Percentiles rank a stretch among this genome's conserved stretches.
Conservation (phyloP, 2,329 filamentous ascomycete genomes). For the Colletotrichum liriopes region DNA sequence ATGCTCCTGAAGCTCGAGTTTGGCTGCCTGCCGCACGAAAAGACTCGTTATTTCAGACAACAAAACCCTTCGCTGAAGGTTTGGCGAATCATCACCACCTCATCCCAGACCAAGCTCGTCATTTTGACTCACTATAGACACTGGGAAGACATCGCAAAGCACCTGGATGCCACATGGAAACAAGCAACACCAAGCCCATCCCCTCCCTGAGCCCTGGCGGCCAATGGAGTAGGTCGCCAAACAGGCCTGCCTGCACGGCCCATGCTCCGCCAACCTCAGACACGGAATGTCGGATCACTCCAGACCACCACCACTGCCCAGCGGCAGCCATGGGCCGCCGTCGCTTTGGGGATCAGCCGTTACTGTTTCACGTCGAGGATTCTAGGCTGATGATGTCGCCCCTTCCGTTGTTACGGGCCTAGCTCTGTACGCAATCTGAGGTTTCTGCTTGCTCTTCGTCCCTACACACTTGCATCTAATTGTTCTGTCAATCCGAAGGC, state of each 20-base stretch:
- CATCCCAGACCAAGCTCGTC: neutral
- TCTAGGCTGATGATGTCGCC: slow-evolving; percentile 10
- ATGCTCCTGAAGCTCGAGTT: neutral
- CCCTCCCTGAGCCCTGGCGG: neutral
- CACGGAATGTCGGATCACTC: slow-evolving; percentile 36
- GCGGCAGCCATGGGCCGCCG: neutral
- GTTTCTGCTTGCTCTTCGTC: neutral
- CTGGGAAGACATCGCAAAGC: neutral
- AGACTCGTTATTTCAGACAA: neutral
- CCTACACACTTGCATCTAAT: neutral
- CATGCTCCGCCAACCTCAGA: slow-evolving; percentile 35
- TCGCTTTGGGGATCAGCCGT: neutral
- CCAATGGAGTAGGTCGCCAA: neutral
- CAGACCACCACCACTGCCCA: slow-evolving; percentile 30
- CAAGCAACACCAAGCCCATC: neutral
- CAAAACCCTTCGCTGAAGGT: neutral
- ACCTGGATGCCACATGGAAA: neutral
- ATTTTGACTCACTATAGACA: neutral
- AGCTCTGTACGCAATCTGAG: neutral
- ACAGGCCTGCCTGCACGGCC: slow-evolving; percentile 6
- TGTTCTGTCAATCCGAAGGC: neutral
- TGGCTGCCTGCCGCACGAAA: neutral
- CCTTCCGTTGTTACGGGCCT: neutral
- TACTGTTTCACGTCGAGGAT: slow-evolving; percentile 32
- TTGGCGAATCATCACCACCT: neutral